These are phyloP conservation scores for Pseudocercospora ulei DNA, from an alignment of 2,329 filamentous ascomycete species.

Conservation along the genomic window DNA sequence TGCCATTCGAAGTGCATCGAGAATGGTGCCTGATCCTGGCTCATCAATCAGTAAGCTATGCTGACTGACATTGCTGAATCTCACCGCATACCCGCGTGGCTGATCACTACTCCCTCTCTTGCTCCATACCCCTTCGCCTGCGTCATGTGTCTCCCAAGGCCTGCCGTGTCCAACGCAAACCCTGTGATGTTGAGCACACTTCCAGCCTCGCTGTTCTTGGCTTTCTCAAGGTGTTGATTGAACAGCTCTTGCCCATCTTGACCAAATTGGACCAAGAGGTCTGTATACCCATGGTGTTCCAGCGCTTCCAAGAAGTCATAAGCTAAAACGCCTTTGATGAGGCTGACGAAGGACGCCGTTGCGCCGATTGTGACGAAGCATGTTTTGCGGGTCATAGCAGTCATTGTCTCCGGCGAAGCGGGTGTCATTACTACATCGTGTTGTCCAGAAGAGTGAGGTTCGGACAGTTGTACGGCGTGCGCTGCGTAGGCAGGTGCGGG, in stretches of 20 bases:
- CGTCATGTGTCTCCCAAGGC: conserved; percentile 52
- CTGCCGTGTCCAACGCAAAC: conserved; percentile 56
- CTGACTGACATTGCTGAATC: not conserved
- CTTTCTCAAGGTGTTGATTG: conserved; percentile 29
- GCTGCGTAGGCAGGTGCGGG: conserved; percentile 8
- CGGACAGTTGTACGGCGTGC: too few relatives aligned
- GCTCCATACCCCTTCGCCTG: conserved; percentile 40
- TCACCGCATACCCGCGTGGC: conserved; percentile 66
- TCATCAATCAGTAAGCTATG: conserved; percentile 1
- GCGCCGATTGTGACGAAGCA: conserved; percentile 90
- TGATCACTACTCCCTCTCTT: conserved; percentile 64
- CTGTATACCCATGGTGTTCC: conserved; percentile 52
- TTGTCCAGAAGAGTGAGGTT: conserved; percentile 1
- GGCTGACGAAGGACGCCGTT: conserved; percentile 67
- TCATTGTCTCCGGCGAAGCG: conserved; percentile 10
- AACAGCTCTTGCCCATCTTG: conserved; percentile 52
- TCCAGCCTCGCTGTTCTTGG: conserved; percentile 27
- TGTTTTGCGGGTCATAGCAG: conserved; percentile 32
- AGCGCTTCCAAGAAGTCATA: conserved; percentile 56
- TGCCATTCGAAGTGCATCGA: conserved; percentile 66
- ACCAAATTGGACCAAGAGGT: conserved; percentile 73
- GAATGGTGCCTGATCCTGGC: conserved; percentile 75
- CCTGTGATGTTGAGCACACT: conserved; percentile 45
- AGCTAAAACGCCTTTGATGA: conserved; percentile 58
- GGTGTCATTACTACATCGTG: conserved; percentile 14